Evolutionary conservation across 345 rosid species (phyloP).

Genomic region (Punica granatum): DNA sequence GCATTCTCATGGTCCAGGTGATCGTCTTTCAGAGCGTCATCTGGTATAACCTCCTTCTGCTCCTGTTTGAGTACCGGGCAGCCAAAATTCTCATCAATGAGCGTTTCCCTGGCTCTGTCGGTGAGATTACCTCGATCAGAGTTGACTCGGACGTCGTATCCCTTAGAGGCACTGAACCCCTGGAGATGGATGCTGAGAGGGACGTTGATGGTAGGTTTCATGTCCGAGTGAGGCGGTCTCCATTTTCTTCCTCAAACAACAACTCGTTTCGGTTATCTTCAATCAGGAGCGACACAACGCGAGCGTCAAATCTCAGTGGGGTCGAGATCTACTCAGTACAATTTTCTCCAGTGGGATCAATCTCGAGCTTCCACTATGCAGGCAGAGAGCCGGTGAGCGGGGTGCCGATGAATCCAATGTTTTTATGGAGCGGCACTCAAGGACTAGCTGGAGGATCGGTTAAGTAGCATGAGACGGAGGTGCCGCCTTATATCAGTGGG

Average conservation of each 20-base stretch:
- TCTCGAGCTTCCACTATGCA: neutral
- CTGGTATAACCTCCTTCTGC: constrained; percentile 12
- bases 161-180: constrained; percentile 1
- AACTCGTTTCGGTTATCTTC: neutral
- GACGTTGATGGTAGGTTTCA: constrained; percentile 10
- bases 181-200: constrained; percentile 7
- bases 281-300: neutral
- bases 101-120: constrained; percentile 1
- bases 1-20: constrained; percentile 12
- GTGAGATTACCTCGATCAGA: constrained; percentile 5
- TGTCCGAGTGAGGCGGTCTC: constrained; percentile 7
- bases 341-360: constrained; percentile 2
- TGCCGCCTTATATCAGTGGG: neutral
- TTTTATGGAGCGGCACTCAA: too few species aligned
- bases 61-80: constrained; percentile 10
- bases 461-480: neutral
- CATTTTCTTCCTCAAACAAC: neutral
- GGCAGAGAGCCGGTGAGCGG: neutral
- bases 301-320: constrained; percentile 6
- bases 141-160: constrained; percentile 9
- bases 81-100: constrained; percentile 8
- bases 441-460: too few species aligned
- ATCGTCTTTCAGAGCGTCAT: constrained; percentile 13
- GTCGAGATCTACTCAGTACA: constrained; percentile 10
- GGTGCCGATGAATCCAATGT: neutral